Base-by-base conservation (phyloP, 169 alveolate genomes). In the Plasmodium inui region DNA sequence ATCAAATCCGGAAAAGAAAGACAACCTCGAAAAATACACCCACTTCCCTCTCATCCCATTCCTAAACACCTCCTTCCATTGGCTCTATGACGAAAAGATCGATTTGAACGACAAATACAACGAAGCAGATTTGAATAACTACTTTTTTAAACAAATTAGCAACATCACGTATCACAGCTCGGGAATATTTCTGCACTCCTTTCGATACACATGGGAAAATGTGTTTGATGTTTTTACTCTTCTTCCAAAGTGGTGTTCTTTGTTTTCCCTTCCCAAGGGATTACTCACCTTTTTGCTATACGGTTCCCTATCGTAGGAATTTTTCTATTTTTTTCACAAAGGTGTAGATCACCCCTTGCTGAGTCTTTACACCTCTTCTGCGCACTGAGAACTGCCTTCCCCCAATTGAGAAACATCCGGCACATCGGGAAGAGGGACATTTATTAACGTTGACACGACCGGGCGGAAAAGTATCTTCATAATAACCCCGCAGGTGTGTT, bases 121-220 rank as follows among this genome's bases (percentile, higher is more conserved):
- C 57, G 92, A 82, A 79, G 79, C 82, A 72, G n/a, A 44, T 57
- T 34, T 92, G 61, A 82, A 92, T 71, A 85, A 39, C 8, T 84
- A 84, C 28, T 84, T 84, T 70, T 85, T 92, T 44, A 92, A 85
- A 83, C 83, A 82, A n/a, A 73, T 84, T 82, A 76, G 61, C n/a
- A 92, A 70, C 37, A 67, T 70, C 22, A 73, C 90, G 14, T 89
- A 67, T 85, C 94, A 93, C 94, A 93, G 95, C 28, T 89, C 97
- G 34, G 97, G 97, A 0, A 96, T 96, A 80, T 96, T 95, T 81
- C 74, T 96, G 19, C 97, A 96, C 84, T 95, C 97, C 30, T 83
- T 94, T 50, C 93, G 97, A 67, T 96, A 95, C 84, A 82, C 93
- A 30, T 96, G 97, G 97, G 92, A 57, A 57, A 80, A 79, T 3